These are phyloP conservation scores for Cucumis hystrix DNA, from an alignment of 306 rosid genomes.

Conservation along the genomic window DNA sequence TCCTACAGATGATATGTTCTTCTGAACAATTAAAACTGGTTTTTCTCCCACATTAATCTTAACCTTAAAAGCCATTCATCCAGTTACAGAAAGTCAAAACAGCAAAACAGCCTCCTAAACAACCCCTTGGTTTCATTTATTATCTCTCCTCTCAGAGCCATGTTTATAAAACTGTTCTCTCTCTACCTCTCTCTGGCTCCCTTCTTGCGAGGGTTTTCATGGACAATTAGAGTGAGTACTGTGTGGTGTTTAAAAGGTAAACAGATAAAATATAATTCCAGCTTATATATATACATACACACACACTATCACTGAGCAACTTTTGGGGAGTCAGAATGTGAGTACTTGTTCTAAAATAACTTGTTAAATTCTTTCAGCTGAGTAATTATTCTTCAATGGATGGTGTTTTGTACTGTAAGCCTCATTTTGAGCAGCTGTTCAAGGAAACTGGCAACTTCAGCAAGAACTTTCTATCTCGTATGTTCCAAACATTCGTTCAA, in stretches of 20 bases:
- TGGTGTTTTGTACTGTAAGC: conserved; percentile 85
- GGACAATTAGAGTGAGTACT: neutral
- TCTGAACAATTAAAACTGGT: neutral
- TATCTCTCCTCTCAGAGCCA: neutral
- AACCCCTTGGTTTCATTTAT: neutral
- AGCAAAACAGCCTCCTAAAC: neutral
- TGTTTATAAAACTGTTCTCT: neutral
- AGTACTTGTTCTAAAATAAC: neutral
- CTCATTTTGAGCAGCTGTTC: conserved; percentile 94
- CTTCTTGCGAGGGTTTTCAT: neutral
- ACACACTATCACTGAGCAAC: neutral
- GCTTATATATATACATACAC: neutral
- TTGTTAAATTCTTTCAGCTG: conserved; percentile 32
- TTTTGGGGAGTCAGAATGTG: neutral
- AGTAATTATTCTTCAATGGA: conserved; percentile 97
- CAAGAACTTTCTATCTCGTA: conserved; percentile 84
- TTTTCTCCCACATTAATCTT: neutral
- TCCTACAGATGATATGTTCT: neutral
- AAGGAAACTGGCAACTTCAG: conserved; percentile 73
- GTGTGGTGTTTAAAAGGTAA: neutral
- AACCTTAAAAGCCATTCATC: neutral
- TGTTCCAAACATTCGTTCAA: conserved; percentile 4
- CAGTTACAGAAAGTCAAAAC: neutral
- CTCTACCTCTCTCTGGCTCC: neutral
- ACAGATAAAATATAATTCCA: neutral